Evolutionary conservation across 2,329 filamentous ascomycete species (phyloP), one percentile per base, ranked within the genome.

Genomic region (Xylaria multiplex): DNA sequence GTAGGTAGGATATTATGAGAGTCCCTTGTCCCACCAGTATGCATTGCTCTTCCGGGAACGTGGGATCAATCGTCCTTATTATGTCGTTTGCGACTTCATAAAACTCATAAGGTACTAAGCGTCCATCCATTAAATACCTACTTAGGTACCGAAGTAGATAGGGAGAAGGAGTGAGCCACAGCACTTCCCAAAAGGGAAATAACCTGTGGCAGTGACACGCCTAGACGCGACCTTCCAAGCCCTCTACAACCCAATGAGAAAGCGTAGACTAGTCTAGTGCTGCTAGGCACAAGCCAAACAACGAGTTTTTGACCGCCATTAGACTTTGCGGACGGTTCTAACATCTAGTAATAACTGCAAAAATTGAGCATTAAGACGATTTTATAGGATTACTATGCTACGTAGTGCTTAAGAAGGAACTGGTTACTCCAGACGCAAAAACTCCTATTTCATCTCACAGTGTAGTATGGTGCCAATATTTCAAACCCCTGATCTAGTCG

Each of bases 181-280:
- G 22, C 30, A 22, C 32, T n/a, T 24, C 30, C 45, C 1, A 59
- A 59, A 50, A 11, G 2, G 45, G 56, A 56, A 54, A 56, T 43
- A 32, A 8, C 16, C 14, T 53, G 37, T 8, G 56, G 53, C 24
- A 57, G 14, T 19, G 27, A 52, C 2, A 27, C 27, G 27, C 27
- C 27, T 27, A 27, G 27, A 5, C 27, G 5, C 27, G 27, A 27
- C 27, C 27, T 27, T 27, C 27, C 27, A 5, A 27, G 27, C 27
- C 27, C 35, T 37, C 11, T 9, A 37, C 11, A 8, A 37, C 19
- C 52, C 37, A 27, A 24, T 55, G 2, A 43, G 52, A 32, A 53
- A 53, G 32, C 2, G 9, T 40, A 14, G 1, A 2, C 0, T 37
- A 22, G n/a, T 22, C 16, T 53, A 37, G 50, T 53, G 50, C 2